phyloP scores from a whole-genome alignment of 2,329 filamentous ascomycete species.

The Madurella fahalii region DNA sequence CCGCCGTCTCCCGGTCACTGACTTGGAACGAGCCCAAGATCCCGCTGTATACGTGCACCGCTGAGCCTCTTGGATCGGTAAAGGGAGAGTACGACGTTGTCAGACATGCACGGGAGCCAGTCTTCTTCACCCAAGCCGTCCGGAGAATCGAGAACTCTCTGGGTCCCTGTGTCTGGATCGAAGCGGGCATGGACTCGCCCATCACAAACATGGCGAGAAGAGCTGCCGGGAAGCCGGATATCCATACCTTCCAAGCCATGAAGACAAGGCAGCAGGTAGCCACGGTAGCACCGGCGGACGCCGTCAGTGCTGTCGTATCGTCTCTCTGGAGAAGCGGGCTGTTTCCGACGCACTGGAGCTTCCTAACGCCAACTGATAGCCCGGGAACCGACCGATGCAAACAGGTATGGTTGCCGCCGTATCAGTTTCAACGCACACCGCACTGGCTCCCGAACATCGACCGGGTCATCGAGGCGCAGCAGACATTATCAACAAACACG shows the following conservation, averaged over 20 bases:
- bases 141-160: neutral
- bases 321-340: neutral
- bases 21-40: conserved; percentile 1
- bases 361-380: neutral
- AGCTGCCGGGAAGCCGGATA: neutral
- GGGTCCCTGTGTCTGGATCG: neutral
- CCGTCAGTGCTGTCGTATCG: neutral
- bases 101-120: neutral
- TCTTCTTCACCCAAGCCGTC: neutral
- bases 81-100: neutral
- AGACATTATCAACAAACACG: neutral
- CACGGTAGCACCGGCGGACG: neutral
- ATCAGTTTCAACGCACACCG: neutral
- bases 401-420: neutral
- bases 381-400: neutral
- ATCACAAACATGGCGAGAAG: neutral
- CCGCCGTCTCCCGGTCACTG: neutral
- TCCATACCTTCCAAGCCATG: neutral
- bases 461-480: neutral
- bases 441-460: conserved; percentile 1
- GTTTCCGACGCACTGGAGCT: neutral
- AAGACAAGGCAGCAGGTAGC: neutral
- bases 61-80: neutral
- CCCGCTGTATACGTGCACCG: neutral
- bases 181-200: neutral